Evolutionary conservation across 2,329 filamentous ascomycete genomes (phyloP).

Genomic region (Coniella lustricola): DNA sequence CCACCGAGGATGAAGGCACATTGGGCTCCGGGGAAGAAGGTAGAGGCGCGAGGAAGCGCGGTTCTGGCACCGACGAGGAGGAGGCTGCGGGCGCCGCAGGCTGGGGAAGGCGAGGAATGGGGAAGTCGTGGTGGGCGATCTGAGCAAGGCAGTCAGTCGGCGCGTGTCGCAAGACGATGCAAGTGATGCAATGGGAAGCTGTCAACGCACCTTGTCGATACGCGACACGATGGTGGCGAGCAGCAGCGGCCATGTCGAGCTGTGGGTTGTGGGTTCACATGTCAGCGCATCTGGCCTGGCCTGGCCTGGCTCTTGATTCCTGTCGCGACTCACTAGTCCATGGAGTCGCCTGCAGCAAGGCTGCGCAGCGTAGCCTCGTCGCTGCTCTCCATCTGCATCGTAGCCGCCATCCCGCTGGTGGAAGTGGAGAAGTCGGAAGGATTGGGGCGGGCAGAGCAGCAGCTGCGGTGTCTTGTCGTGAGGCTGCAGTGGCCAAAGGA

Average conservation of each 20-base stretch:
- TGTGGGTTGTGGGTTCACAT: constrained; percentile 34
- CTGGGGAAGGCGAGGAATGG: constrained; percentile 54
- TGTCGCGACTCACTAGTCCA: constrained; percentile 45
- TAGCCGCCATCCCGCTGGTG: constrained; percentile 21
- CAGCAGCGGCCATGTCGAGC: constrained; percentile 62
- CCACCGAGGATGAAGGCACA: constrained; percentile 36
- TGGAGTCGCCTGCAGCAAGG: constrained; percentile 43
- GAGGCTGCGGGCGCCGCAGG: constrained; percentile 31
- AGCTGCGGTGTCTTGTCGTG: not conserved
- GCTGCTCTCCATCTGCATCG: constrained; percentile 51
- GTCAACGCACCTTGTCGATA: constrained; percentile 50
- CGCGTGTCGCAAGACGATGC: not conserved
- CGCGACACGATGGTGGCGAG: constrained; percentile 58
- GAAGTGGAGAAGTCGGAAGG: constrained; percentile 5
- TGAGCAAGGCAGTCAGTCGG: constrained; percentile 27
- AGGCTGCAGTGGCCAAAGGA: not conserved
- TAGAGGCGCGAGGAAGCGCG: constrained; percentile 37
- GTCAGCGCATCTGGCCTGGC: constrained; percentile 17
- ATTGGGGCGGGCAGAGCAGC: not conserved
- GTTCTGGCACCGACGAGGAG: constrained; percentile 31
- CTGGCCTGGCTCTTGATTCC: not conserved
- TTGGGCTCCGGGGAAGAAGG: constrained; percentile 35
- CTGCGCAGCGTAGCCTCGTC: constrained; percentile 42
- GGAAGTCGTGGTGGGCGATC: constrained; percentile 72
- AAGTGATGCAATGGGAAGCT: not conserved